Percentiles rank a stretch among this genome's conserved stretches.
Evolutionary conservation across 768 basidiomycete species (phyloP).

Genomic region (Fomitopsis serialis): DNA sequence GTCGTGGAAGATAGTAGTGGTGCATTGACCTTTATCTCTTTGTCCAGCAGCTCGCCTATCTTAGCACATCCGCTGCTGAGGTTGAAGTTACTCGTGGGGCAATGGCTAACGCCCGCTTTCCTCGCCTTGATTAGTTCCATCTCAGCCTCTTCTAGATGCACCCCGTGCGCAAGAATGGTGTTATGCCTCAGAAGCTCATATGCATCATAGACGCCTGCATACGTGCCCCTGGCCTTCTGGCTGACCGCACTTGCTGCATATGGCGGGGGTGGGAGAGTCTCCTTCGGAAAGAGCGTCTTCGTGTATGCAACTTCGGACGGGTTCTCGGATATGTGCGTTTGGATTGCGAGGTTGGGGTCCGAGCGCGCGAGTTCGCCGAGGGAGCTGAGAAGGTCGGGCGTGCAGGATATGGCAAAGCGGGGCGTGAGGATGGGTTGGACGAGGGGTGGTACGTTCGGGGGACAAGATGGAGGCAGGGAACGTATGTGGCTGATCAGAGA

Average conservation of each 20-base stretch:
- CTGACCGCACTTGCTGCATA: background rate
- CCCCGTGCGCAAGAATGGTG: conserved; percentile 86
- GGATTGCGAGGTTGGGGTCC: conserved; percentile 66
- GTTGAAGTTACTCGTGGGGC: conserved; percentile 93
- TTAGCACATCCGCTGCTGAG: conserved; percentile 80
- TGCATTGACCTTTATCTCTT: conserved; percentile 76
- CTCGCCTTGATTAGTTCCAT: conserved; percentile 60
- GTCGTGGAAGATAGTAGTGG: background rate
- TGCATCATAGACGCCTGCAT: conserved; percentile 79
- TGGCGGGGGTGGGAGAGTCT: conserved; percentile 9
- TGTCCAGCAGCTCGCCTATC: conserved; percentile 75
- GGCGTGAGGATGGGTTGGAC: conserved; percentile 92
- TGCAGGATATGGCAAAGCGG: conserved; percentile 93
- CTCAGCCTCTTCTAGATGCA: conserved; percentile 73
- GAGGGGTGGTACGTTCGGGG: conserved; percentile 30
- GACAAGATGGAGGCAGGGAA: conserved; percentile 32
- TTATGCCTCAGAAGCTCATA: conserved; percentile 70
- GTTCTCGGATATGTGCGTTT: conserved; percentile 94
- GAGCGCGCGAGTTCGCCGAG: conserved; percentile 58
- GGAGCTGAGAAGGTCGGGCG: conserved; percentile 54
- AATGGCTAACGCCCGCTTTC: conserved; percentile 81
- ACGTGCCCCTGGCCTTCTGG: conserved; percentile 39
- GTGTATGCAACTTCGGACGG: conserved; percentile 63
- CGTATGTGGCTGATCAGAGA: conserved; percentile 68
- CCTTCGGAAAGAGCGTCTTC: conserved; percentile 54